Conservation (phyloP, 805 yeast species). For the Saturnispora saitoi region DNA sequence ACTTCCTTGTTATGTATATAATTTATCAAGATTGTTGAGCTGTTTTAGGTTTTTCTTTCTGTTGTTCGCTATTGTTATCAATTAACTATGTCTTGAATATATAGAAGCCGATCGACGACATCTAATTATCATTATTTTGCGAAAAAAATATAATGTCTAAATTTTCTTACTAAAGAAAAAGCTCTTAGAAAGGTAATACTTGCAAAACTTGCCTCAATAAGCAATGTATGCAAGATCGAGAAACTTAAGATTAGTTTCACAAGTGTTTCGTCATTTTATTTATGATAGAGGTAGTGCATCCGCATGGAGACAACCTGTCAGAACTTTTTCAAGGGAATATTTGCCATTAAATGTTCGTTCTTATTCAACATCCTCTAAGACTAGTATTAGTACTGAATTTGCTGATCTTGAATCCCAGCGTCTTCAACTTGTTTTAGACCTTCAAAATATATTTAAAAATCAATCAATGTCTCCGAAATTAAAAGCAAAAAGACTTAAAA, state of each 20-base stretch:
- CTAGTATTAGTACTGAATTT: conserved; percentile 5
- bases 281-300: neutral
- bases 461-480: conserved; percentile 22
- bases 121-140: too few relatives aligned
- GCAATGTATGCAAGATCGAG: neutral
- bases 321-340: neutral
- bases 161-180: too few relatives aligned
- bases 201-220: neutral
- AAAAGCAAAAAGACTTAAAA: conserved; percentile 21
- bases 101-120: too few relatives aligned
- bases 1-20: too few relatives aligned
- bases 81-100: too few relatives aligned
- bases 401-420: conserved; percentile 14
- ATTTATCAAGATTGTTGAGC: too few relatives aligned
- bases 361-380: neutral
- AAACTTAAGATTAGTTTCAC: neutral
- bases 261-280: neutral
- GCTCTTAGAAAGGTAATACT: neutral
- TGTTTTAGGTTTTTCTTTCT: too few relatives aligned
- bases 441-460: conserved; percentile 20
- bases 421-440: conserved; percentile 15
- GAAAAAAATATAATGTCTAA: too few relatives aligned
- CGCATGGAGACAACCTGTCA: neutral
- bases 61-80: too few relatives aligned
- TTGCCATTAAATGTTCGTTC: neutral